Evolutionary conservation across 352 stramenopile genomes (phyloP).

Genomic region (Halophytophthora batemanensis): DNA sequence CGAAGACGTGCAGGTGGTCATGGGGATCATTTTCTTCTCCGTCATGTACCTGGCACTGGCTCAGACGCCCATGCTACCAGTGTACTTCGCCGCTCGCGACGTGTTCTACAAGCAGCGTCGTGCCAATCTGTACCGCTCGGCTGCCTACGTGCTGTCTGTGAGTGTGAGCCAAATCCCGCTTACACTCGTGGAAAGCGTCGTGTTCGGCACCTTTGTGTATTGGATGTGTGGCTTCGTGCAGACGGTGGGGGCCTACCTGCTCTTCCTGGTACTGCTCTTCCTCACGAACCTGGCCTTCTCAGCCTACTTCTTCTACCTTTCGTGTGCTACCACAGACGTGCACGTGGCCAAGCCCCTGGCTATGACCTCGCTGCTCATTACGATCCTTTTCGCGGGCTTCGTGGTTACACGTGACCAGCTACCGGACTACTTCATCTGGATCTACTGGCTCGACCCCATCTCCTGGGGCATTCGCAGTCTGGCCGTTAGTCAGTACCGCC

Average conservation of each 20-base stretch:
- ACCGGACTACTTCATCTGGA: constrained; percentile 42
- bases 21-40: constrained; percentile 74
- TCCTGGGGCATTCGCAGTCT: constrained; percentile 37
- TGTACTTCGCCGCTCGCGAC: constrained; percentile 27
- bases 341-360: constrained; percentile 38
- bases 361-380: constrained; percentile 32
- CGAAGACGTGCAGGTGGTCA: constrained; percentile 34
- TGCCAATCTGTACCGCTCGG: constrained; percentile 38
- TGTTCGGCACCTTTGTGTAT: constrained; percentile 52
- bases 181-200: constrained; percentile 31
- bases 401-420: constrained; percentile 33
- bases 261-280: constrained; percentile 41
- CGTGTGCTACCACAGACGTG: constrained; percentile 25
- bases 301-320: constrained; percentile 45
- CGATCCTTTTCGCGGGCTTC: constrained; percentile 45
- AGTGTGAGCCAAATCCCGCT: constrained; percentile 42
- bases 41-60: constrained; percentile 69
- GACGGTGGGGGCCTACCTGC: constrained; percentile 24
- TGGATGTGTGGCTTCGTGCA: constrained; percentile 50
- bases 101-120: constrained; percentile 43
- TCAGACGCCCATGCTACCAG: constrained; percentile 28
- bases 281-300: constrained; percentile 38
- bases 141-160: constrained; percentile 33
- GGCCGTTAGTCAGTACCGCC: constrained; percentile 31
- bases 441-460: constrained; percentile 58